phyloP scores from a whole-genome alignment of 139 green algal genomes.

The Dunaliella primolecta region DNA sequence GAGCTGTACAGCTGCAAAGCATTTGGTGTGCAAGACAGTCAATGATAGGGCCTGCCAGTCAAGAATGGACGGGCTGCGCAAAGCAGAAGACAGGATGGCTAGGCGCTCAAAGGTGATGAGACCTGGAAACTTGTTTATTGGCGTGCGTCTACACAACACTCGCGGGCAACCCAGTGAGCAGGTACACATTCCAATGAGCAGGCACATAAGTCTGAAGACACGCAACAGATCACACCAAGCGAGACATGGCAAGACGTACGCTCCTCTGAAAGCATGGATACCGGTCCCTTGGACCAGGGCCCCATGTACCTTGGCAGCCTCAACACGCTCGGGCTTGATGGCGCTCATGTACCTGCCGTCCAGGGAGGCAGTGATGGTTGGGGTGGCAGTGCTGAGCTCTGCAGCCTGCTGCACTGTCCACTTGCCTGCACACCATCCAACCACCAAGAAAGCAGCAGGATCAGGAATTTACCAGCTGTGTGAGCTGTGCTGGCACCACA shows the following conservation, averaged over 20 bases:
- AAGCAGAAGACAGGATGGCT: not conserved
- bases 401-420: conserved; percentile 99
- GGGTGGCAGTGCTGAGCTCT: conserved; percentile 88
- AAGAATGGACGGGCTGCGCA: not conserved
- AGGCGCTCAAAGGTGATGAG: not conserved
- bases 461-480: no score
- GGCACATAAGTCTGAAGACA: no score
- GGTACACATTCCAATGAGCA: no score
- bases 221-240: no score
- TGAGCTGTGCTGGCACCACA: no score
- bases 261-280: no score
- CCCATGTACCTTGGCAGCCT: conserved; percentile 25
- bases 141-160: no score
- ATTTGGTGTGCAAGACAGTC: not conserved
- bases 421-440: conserved; percentile 84
- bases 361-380: conserved; percentile 92
- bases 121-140: no score
- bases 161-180: no score
- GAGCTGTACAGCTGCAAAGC: conserved; percentile 15
- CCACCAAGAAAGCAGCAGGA: no score
- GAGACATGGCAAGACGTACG: no score
- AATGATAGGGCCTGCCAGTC: not conserved
- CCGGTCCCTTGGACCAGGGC: no score
- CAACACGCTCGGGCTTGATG: conserved; percentile 89
- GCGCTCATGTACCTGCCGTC: conserved; percentile 88